Evolutionary conservation across 2,329 filamentous ascomycete genomes (phyloP), one percentile per base, ranked within the genome.

Genomic region (Aspergillus sp.): DNA sequence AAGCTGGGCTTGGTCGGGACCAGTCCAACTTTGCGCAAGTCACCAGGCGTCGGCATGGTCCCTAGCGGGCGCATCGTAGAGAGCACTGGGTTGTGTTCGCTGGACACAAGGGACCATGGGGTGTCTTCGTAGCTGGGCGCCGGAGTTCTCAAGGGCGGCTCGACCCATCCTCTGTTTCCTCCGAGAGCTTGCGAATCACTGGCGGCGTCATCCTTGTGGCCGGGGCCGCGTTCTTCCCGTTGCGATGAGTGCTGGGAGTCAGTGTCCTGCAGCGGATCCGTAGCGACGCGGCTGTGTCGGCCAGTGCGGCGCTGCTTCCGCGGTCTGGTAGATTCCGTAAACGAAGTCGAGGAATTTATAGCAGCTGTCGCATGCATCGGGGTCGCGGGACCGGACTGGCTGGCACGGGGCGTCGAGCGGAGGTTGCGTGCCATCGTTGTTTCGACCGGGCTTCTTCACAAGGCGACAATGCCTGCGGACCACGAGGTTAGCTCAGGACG

Each of bases 51-150:
- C 11, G 91, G 91, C 61, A 86, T 78, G 50, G 85, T 81, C 38
- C 91, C 91, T 51, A 96, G 76, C 21, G 91, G 87, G 49, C 86
- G 86, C 91, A 96, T 96, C 64, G 87, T 87, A 71, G 89, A 87
- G 53, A 95, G 78, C 16, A 95, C 88, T 58, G 89, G 89, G 69
- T 85, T 84, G 45, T 87, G 81, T 64, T 87, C 78, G 42, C 53
- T 61, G 23, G 59, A 67, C 61, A 94, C 81, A 42, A 88, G 88
- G 52, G 81, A 84, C 65, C 65, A 68, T 13, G 66, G 63, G 68
- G 82, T 78, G 61, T 96, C 90, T 76, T 89, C 85, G 67, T 87
- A 96, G 68, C 88, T 93, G 10, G 91, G 79, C 44, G 76, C 76
- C 44, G 79, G 77, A 45, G 71, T 66, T 53, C 80, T 77, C 44